Base-by-base conservation (phyloP, 2,329 filamentous ascomycete genomes). In the Botryosphaeria agaves region DNA sequence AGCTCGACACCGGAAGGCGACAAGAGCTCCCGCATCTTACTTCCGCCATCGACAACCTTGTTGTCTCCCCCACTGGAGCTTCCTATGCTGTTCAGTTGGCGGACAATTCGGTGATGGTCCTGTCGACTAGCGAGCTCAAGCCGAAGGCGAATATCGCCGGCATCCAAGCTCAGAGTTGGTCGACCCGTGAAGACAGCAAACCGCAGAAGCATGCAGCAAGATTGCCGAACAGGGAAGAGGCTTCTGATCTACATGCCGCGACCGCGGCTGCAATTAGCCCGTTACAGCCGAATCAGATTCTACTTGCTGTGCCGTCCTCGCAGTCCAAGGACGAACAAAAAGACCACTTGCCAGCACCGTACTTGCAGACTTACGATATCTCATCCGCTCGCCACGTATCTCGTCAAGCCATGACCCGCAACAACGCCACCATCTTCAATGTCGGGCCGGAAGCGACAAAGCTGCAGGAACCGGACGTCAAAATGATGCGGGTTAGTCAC, bases 11-110 rank as follows among this genome's bases (percentile, higher is more conserved):
- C 1, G 75, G 75, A 38, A 76, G 76, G 48, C 73, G 72, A 44
- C 78, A 89, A 46, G 82, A 76, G 46, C 60, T 98, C 17, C 89
- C 89, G n/a, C 84, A 95, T 64, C 64, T 98, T 34, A 77, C 80
- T 15, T 80, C 83, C 5, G 72, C 75, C 16, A 79, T 98, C 20
- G 78, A 89, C 48, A 83, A 79, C 42, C 69, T 98, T 26, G 74
- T 79, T 4, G 70, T 98, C 19, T 94, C 85, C 11, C 67, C 76
- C 1, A 64, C 61, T 12, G 87, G 89, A 5, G 70, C 81, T 23
- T 76, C 79, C 0, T 98, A 95, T 45, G 78, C 74, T 4, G 52
- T 95, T 15, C 79, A 84, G 40, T 64, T 95, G 30, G 81, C 84
- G 17, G 87, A 95, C 51, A 98, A 98, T 53, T 93, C 84, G 2